Percentiles rank a stretch among this genome's conserved stretches.
These are phyloP conservation scores for Eucalyptus tenuipes DNA, from an alignment of 345 rosid species.

Conservation along the genomic window DNA sequence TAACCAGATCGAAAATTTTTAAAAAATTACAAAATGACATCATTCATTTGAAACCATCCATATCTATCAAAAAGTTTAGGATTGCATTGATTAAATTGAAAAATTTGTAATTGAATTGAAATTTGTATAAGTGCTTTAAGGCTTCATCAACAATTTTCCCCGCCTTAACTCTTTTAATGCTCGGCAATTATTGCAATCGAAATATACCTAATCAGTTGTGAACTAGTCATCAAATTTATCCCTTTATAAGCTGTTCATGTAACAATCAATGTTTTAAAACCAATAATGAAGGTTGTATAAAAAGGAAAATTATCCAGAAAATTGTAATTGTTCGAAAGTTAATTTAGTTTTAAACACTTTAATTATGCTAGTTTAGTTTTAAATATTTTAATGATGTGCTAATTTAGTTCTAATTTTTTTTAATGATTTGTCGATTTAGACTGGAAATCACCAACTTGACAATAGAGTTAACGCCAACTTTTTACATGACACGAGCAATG, in stretches of 20 bases:
- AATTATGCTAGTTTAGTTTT: background rate
- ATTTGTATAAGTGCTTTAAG: accelerated
- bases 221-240: background rate
- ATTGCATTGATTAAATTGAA: no score
- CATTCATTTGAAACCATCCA: background rate
- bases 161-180: background rate
- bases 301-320: background rate
- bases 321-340: accelerated
- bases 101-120: no score
- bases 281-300: background rate
- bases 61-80: no score
- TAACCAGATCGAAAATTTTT: no score
- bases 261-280: background rate
- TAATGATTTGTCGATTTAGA: background rate
- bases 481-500: accelerated
- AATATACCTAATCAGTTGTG: background rate
- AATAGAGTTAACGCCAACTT: background rate
- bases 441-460: background rate
- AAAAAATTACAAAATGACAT: background rate
- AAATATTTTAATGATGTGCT: background rate
- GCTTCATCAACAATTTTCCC: background rate
- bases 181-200: accelerated
- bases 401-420: background rate
- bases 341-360: background rate
- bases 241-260: background rate